These are phyloP conservation scores for Edaphochlamys debaryana DNA, from an alignment of 139 green algal genomes.

Conservation along the genomic window DNA sequence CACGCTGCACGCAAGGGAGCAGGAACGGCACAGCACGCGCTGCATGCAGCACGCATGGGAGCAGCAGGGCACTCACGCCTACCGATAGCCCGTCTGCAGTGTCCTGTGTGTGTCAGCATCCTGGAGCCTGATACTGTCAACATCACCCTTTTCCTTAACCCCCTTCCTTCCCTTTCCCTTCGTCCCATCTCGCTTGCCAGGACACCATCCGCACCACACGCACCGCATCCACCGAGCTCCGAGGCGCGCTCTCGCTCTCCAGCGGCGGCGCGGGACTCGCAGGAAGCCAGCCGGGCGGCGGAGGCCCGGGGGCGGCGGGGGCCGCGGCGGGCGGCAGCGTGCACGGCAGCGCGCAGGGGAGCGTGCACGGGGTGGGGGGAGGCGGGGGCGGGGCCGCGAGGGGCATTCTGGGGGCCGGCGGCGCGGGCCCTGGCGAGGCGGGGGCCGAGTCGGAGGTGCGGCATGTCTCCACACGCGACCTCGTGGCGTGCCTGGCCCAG, in stretches of 20 bases:
- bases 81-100: no score
- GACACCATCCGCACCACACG: background rate
- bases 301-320: background rate
- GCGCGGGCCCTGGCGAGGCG: background rate
- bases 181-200: background rate
- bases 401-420: no score
- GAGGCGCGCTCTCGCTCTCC: slow-evolving; percentile 3
- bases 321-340: background rate
- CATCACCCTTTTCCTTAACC: no score
- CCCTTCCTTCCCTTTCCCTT: no score
- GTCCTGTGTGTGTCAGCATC: no score
- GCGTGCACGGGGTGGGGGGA: background rate
- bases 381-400: background rate
- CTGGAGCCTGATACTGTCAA: no score
- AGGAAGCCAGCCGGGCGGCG: background rate
- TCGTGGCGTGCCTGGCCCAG: slow-evolving; percentile 48
- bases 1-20: background rate
- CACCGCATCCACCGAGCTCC: slow-evolving; percentile 6
- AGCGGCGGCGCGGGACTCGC: background rate
- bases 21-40: no score
- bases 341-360: background rate
- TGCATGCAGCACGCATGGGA: no score
- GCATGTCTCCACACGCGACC: slow-evolving; percentile 14
- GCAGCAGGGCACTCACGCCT: no score
- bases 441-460: slow-evolving; percentile 8